A percentile compares a stretch with the other conserved stretches of the same genome.
Conservation (phyloP, 306 rosid genomes). For the Alnus glutinosa region DNA sequence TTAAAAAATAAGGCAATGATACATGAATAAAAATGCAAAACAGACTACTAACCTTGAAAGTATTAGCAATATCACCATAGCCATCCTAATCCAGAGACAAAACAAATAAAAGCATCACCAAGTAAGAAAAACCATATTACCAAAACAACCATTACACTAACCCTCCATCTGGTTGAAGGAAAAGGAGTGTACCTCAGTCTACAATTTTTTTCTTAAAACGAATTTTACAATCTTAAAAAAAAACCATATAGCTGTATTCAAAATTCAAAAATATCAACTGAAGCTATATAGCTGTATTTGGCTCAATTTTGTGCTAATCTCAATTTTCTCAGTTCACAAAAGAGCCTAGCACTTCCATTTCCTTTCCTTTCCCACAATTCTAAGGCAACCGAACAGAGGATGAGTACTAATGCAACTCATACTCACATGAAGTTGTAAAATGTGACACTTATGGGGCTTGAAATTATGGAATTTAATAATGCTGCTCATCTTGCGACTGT, state of each 20-base stretch:
- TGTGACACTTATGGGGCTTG: conserved; percentile 40
- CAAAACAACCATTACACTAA: background rate
- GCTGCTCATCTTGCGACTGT: conserved; percentile 21
- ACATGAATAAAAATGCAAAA: background rate
- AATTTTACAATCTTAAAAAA: no score
- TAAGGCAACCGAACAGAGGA: conserved; percentile 1
- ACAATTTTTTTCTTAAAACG: no score
- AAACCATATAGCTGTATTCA: background rate
- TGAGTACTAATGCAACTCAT: background rate
- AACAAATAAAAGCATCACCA: background rate
- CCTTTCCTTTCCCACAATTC: background rate
- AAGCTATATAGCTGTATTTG: background rate
- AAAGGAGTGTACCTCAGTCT: background rate
- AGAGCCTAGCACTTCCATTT: background rate
- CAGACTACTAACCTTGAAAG: conserved; percentile 42
- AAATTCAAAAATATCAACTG: background rate
- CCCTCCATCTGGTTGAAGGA: background rate
- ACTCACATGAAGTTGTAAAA: conserved; percentile 58
- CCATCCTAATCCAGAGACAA: conserved; percentile 40
- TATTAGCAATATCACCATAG: conserved; percentile 6
- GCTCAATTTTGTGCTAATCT: background rate
- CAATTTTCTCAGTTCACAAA: background rate
- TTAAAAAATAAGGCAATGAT: background rate
- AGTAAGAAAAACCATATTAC: conserved; percentile 14
- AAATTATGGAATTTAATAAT: conserved; percentile 33